Evolutionary conservation across 2,329 filamentous ascomycete genomes (phyloP), one percentile per base, ranked within the genome.

Genomic region (Cordyceps tenuipes): DNA sequence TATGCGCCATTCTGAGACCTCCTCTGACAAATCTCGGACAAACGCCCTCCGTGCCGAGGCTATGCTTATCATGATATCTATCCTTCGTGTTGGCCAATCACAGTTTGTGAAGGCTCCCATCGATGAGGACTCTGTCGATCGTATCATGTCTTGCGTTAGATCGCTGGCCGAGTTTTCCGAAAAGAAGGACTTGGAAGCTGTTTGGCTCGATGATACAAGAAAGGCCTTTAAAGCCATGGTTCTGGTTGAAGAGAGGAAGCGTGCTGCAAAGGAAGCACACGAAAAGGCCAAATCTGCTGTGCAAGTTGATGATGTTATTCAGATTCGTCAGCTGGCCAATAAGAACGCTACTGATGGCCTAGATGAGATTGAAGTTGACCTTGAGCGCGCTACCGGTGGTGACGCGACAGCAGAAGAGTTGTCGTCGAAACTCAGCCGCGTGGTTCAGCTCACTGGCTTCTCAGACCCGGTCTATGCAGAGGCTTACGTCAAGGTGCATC

Each of bases 11-110:
- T 89, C 91, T 2, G 92, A 97, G 71, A 92, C 97, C 62, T 97
- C 93, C 1, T 79, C 88, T 26, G 93, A 97, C 68, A 76, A 81
- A 48, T 89, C 90, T 48, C 88, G 94, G 44, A 97, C 93, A 34
- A 99, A 99, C 68, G 92, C 93, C 34, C 82, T 99, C 29, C 88
- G 91, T 54, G 94, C 94, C 3, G 94, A 99, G 75, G 94, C 94
- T 49, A 99, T 99, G 94, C 82, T 99, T 57, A 97, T 99, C 71
- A 96, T 97, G 92, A 96, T 99, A 67, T 97, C 94, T 5, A 95
- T 99, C 66, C 91, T 99, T 66, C 91, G 94, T 54, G 94, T 97
- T 62, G 94, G 94, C 46, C 94, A 99, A 75, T 97, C 93, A n/a
- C 91, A 96, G 64, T 99, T 99, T 67, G 94, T 96, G 70, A 97